Evolutionary conservation across 164 flowering plant genomes (phyloP).

Genomic region (grape (Vitis vinifera)): DNA sequence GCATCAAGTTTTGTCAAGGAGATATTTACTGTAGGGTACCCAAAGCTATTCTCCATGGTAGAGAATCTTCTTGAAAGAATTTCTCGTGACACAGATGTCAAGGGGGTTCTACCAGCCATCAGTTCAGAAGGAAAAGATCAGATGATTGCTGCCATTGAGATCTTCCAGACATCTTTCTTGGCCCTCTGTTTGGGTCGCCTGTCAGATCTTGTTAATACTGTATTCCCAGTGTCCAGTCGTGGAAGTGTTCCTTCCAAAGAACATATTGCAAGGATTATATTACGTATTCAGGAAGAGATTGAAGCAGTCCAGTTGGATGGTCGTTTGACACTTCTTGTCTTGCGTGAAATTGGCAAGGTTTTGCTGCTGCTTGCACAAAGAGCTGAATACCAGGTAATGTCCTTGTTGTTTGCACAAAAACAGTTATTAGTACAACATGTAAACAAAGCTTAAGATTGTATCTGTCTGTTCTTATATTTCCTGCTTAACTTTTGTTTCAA

Average conservation of each 20-base stretch:
- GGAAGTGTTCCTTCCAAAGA: constrained; percentile 93
- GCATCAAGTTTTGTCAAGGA: constrained; percentile 98
- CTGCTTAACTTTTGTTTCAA: neutral
- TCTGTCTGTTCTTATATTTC: neutral
- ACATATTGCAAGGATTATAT: constrained; percentile 71
- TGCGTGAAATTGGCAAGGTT: constrained; percentile 81
- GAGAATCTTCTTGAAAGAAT: constrained; percentile 91
- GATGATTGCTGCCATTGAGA: constrained; percentile 75
- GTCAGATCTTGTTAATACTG: constrained; percentile 78
- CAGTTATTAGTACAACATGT: neutral
- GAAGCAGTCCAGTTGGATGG: constrained; percentile 89
- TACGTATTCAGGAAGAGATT: constrained; percentile 87
- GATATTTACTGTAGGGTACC: constrained; percentile 82
- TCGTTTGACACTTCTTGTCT: constrained; percentile 83
- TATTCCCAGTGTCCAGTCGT: constrained; percentile 81
- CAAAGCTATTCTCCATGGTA: constrained; percentile 74
- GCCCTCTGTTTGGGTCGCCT: constrained; percentile 73
- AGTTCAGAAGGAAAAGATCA: constrained; percentile 73
- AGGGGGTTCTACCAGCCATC: constrained; percentile 89
- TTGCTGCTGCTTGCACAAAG: constrained; percentile 74
- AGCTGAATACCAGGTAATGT: constrained; percentile 89
- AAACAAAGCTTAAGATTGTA: neutral
- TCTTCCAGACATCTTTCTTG: constrained; percentile 84
- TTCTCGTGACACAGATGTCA: constrained; percentile 86
- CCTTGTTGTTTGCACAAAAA: neutral